phyloP scores from a whole-genome alignment of 768 basidiomycete species.

The Crassisporium funariophilum region DNA sequence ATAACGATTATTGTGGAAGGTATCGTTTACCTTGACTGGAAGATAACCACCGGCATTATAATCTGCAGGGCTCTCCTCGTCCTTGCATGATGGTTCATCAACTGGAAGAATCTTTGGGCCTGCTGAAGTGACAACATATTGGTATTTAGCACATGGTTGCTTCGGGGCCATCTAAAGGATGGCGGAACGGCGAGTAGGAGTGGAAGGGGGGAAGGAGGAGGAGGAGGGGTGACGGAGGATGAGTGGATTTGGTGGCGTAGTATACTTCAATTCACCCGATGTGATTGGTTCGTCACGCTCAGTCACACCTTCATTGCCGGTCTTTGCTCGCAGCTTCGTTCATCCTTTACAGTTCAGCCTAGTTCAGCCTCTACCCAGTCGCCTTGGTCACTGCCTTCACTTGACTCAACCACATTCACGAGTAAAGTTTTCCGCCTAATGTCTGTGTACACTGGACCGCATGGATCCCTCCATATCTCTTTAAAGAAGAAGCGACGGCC shows the following conservation, averaged over 20 bases:
- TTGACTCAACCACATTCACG: too few relatives aligned
- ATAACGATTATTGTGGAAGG: constrained; percentile 86
- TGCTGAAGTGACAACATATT: constrained; percentile 69
- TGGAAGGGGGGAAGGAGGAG: constrained; percentile 13
- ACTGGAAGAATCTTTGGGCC: constrained; percentile 74
- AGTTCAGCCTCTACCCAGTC: too few relatives aligned
- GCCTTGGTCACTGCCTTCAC: too few relatives aligned
- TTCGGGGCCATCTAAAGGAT: constrained; percentile 62
- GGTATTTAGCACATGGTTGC: constrained; percentile 68
- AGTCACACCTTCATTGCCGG: constrained; percentile 17
- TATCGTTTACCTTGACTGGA: constrained; percentile 77
- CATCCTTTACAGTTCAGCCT: too few relatives aligned
- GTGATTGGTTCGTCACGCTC: constrained; percentile 14
- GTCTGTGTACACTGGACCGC: too few relatives aligned
- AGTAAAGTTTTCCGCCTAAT: too few relatives aligned
- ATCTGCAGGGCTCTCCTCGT: constrained; percentile 83
- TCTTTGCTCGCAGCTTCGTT: too few relatives aligned
- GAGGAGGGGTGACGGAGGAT: constrained; percentile 19
- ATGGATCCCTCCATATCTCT: too few relatives aligned
- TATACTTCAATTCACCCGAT: constrained; percentile 15
- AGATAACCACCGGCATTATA: constrained; percentile 85
- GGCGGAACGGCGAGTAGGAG: constrained; percentile 15
- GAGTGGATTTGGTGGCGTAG: constrained; percentile 17
- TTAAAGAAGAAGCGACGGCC: too few relatives aligned
- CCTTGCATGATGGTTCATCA: constrained; percentile 64